Base-by-base conservation (phyloP, 2,329 filamentous ascomycete genomes). In the Rutstroemia sp. region DNA sequence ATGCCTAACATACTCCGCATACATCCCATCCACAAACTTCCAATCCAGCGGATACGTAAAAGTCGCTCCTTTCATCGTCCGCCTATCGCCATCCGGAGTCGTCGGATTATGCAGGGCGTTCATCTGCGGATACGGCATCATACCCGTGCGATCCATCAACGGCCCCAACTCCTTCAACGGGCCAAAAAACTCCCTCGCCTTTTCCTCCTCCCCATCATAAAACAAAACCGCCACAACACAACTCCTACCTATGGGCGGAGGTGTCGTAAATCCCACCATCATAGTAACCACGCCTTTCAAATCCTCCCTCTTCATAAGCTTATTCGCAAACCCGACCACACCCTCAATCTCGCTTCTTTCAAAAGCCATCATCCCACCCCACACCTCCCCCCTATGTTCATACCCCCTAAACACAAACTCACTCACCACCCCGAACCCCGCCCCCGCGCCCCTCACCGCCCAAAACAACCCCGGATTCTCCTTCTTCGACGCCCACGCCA, bases 51-150 rank as follows among this genome's bases (percentile, higher is more conserved):
- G 72, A 3, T 68, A 45, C 25, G 68, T 68, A 58, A 71, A 71
- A 2, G 67, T 68, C 0, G 67, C 68, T 16, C 70, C 71, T 53
- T 69, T 69, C 56, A 73, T 72, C 14, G 64, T 65, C 58, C 71
- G 71, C 36, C 72, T 65, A 6, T 70, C 48, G 67, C 69, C 16
- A 58, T 60, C 1, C 62, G 58, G 2, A 56, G 54, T 5, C 61
- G 56, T 48, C 72, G 72, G 3, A 73, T 10, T 49, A n/a, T 55
- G 58, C 6, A 71, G 40, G 1, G 56, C 54, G 50, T 74, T 73
- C 6, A 72, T 58, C 7, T 64, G 60, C 17, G 58, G 57, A 55
- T 72, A 73, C 0, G 71, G 68, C 21, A 72, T 65, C 56, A 61
- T 60, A 5, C 51, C 30, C 17, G 53, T 56, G 1, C 61, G 62